These are phyloP conservation scores for Tarenaya hassleriana DNA, from an alignment of 345 rosid species.

Conservation along the genomic window DNA sequence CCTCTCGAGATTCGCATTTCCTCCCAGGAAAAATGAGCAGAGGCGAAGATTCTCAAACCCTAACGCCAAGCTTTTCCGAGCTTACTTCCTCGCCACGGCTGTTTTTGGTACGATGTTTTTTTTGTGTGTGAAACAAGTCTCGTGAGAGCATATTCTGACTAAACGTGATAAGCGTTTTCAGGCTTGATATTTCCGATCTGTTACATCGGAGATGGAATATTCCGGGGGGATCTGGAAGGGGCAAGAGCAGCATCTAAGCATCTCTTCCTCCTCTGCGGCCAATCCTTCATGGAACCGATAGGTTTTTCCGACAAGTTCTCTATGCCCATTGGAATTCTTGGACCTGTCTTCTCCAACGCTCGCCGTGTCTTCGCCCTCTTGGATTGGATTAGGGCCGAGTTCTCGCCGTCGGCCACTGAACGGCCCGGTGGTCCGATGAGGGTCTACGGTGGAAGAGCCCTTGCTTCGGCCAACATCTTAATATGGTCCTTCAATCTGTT, in stretches of 20 bases:
- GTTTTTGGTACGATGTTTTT: constrained; percentile 33
- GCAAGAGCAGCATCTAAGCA: constrained; percentile 69
- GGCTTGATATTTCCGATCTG: constrained; percentile 54
- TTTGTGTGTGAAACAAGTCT: background rate
- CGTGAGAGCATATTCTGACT: no score
- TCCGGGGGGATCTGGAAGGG: constrained; percentile 60
- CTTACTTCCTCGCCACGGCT: constrained; percentile 46
- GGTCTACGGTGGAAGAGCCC: constrained; percentile 45
- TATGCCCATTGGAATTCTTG: constrained; percentile 57
- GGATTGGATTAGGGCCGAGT: constrained; percentile 60
- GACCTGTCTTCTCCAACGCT: constrained; percentile 71
- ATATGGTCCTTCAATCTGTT: constrained; percentile 82
- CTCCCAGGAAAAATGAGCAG: constrained; percentile 28
- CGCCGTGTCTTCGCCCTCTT: constrained; percentile 51
- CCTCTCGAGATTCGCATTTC: constrained; percentile 55
- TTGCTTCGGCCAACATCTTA: constrained; percentile 60
- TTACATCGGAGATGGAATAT: constrained; percentile 62
- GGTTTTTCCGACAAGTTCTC: constrained; percentile 58
- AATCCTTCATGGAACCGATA: constrained; percentile 78
- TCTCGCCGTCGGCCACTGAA: constrained; percentile 27
- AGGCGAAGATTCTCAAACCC: constrained; percentile 39
- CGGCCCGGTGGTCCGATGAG: constrained; percentile 37
- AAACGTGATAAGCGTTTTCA: no score
- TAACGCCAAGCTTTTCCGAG: constrained; percentile 38
- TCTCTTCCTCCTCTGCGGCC: constrained; percentile 62